phyloP scores from a whole-genome alignment of 2,329 filamentous ascomycete species.

The Pestalotiopsis sp. region DNA sequence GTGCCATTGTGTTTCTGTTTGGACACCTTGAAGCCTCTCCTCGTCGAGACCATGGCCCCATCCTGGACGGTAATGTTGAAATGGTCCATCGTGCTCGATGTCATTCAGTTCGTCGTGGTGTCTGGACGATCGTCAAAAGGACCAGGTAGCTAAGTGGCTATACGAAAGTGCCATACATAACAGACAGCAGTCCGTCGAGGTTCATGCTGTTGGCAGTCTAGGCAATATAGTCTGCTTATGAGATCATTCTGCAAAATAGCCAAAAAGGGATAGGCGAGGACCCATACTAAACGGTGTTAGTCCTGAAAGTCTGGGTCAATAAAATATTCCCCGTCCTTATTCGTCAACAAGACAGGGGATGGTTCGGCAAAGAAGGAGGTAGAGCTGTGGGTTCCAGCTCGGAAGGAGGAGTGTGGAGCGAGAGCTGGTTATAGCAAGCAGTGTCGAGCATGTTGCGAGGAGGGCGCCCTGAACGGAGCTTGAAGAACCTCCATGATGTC shows the following conservation, averaged over 20 bases:
- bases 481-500: neutral
- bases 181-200: neutral
- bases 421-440: neutral
- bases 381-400: neutral
- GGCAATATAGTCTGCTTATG: neutral
- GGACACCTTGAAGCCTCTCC: constrained; percentile 40
- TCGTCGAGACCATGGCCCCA: constrained; percentile 38
- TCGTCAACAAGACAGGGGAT: neutral
- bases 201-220: neutral
- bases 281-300: neutral
- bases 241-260: neutral
- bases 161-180: neutral
- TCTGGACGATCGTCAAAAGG: neutral
- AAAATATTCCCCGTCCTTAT: neutral
- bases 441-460: neutral
- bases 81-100: constrained; percentile 35
- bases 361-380: neutral
- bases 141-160: neutral
- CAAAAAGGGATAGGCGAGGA: neutral
- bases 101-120: neutral
- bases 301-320: neutral
- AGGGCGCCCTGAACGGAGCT: neutral
- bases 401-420: neutral
- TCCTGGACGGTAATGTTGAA: constrained; percentile 38
- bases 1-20: constrained; percentile 40